Evolutionary conservation across 441 rosid genomes (phyloP).

Genomic region (Francoa sonchifolia): DNA sequence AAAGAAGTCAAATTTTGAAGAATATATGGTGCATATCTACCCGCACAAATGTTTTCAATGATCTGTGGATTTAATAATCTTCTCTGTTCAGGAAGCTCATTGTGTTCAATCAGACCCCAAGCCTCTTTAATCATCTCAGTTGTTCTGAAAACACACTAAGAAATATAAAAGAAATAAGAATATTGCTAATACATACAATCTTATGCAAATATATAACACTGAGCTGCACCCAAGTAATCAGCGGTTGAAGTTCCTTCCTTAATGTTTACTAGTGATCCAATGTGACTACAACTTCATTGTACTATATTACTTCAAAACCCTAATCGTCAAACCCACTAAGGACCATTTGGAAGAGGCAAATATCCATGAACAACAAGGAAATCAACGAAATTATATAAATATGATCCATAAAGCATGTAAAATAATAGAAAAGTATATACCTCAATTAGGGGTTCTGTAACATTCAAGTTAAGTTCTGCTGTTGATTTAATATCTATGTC

Average conservation of each 20-base stretch:
- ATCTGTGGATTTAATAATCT: slow-evolving; percentile 23
- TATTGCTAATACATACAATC: slow-evolving; percentile 1
- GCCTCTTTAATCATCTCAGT: slow-evolving; percentile 65
- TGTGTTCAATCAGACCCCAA: slow-evolving; percentile 31
- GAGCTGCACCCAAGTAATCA: not conserved
- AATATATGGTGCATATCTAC: slow-evolving; percentile 72
- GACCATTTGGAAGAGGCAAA: not conserved
- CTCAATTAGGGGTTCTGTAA: slow-evolving; percentile 78
- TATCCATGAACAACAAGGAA: not conserved
- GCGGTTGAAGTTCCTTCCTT: not conserved
- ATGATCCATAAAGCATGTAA: slow-evolving; percentile 4
- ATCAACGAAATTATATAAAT: not conserved
- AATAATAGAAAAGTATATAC: slow-evolving; percentile 25
- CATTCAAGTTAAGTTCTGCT: slow-evolving; percentile 61
- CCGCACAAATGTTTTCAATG: slow-evolving; percentile 31
- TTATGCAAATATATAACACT: slow-evolving; percentile 3
- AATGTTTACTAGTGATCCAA: not conserved
- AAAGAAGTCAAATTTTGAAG: slow-evolving; percentile 82
- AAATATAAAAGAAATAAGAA: slow-evolving; percentile 7
- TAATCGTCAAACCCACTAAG: too few relatives aligned
- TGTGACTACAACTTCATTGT: too few relatives aligned
- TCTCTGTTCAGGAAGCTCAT: slow-evolving; percentile 28
- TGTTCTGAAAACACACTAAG: slow-evolving; percentile 67
- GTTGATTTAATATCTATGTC: slow-evolving; percentile 52
- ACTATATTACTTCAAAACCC: too few relatives aligned